Evolutionary conservation across 129 eudicot genomes (phyloP), one percentile per base, ranked within the genome.

Genomic region (Pulicaria dysenterica): DNA sequence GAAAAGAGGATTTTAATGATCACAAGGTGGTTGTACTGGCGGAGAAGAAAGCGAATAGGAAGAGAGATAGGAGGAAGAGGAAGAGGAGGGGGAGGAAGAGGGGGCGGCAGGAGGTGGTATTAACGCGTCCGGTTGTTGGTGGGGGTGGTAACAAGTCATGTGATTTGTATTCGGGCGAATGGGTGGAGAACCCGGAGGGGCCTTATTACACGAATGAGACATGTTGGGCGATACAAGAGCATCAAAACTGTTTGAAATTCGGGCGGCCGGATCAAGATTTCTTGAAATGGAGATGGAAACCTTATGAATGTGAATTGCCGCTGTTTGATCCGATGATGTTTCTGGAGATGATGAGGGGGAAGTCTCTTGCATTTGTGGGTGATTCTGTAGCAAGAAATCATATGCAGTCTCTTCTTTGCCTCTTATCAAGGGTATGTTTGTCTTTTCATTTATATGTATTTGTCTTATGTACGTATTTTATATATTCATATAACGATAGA

Each of bases 321-420:
- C 6, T 85, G 0, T 84, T 90, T 64, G 90, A 90, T 41, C 84
- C 96, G 2, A 9, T 57, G 36, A 66, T 60, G 64, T 90, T 90
- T 72, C 13, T 90, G 62, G 91, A 85, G 80, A 84, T 87, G 75
- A 78, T 90, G 57, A 81, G 83, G 53, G 96, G 96, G 4, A 90
- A 90, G 57, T 87, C 96, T 15, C 36, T 90, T 24, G 96, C 96
- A 63, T 90, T 90, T 77, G 89, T 87, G 51, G 96, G 96, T 15
- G 96, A 90, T 76, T 90, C 94, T 10, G 91, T 90, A 3, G 91
- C 96, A 46, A 85, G 96, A 74, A 90, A 90, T 70, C 96, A 90
- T 69, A 90, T 90, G 96, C 96, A 90, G 31, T 90, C 96, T 15
- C 74, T 90, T 67, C 61, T 90, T 54, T 90, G 96, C 76, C 89